A percentile compares a stretch with the other conserved stretches of the same genome.
Conservation (phyloP, 371 early-diverging fungal species). For the Smittium culicis region DNA sequence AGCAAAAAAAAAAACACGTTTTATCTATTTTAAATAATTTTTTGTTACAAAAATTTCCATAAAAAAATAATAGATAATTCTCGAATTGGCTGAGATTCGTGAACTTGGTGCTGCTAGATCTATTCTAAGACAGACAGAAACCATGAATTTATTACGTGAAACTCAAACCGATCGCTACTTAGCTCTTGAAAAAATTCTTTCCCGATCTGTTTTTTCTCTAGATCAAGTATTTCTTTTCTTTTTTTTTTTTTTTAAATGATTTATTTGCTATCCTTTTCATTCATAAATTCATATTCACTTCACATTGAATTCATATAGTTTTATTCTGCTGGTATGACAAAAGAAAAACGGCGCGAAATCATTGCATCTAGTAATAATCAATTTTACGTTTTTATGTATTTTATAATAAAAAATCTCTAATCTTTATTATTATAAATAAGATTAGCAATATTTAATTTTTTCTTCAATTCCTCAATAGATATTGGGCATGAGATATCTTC, state of each 20-base stretch:
- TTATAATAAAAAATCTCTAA: neutral
- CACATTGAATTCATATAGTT: neutral
- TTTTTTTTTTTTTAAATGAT: neutral
- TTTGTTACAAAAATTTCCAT: neutral
- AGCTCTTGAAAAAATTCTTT: constrained; percentile 58
- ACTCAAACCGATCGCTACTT: constrained; percentile 65
- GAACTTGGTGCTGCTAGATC: constrained; percentile 74
- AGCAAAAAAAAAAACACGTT: no score
- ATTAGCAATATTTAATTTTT: neutral
- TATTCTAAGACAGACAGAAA: constrained; percentile 71
- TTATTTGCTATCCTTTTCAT: constrained; percentile 3
- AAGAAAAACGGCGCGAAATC: constrained; percentile 13
- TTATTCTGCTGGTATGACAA: constrained; percentile 12
- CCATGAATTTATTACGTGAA: constrained; percentile 58
- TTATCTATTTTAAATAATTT: neutral
- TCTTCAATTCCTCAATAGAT: neutral
- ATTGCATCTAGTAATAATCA: constrained; percentile 6
- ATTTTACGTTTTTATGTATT: constrained; percentile 2
- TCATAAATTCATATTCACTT: neutral
- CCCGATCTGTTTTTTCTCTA: constrained; percentile 44
- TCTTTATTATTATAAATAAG: neutral
- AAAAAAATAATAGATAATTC: constrained; percentile 40
- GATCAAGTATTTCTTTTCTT: constrained; percentile 44
- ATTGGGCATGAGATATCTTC: constrained; percentile 44
- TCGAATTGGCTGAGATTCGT: constrained; percentile 69